Evolutionary conservation across 75 land plant genomes (phyloP).

Genomic region (Adiantum capillusveneris): DNA sequence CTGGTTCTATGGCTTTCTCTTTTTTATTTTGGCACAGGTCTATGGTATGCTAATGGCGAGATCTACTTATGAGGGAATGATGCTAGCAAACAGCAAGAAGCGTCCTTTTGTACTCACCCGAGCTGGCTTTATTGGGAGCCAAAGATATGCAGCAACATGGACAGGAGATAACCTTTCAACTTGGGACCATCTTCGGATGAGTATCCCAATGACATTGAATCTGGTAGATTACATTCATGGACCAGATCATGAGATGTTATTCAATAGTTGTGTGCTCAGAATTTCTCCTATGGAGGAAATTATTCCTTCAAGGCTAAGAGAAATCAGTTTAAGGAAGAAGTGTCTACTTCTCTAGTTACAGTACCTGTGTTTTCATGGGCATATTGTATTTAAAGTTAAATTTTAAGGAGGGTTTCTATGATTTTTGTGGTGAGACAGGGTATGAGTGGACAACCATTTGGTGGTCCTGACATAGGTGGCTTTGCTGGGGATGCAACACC

Average conservation of each 20-base stretch:
- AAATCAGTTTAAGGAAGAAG: too few relatives aligned
- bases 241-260: background rate
- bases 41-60: slow-evolving; percentile 95
- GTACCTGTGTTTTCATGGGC: too few relatives aligned
- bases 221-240: slow-evolving; percentile 63
- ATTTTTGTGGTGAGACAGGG: slow-evolving; percentile 50
- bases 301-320: too few relatives aligned
- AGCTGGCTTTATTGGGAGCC: slow-evolving; percentile 92
- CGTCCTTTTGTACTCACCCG: slow-evolving; percentile 95
- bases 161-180: slow-evolving; percentile 94
- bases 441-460: slow-evolving; percentile 88
- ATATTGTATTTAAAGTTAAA: too few relatives aligned
- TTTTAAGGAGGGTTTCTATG: too few relatives aligned
- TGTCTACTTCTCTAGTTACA: too few relatives aligned
- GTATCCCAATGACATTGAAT: slow-evolving; percentile 80
- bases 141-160: slow-evolving; percentile 97
- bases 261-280: background rate
- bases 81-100: slow-evolving; percentile 42
- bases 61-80: slow-evolving; percentile 90
- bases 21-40: slow-evolving; percentile 32
- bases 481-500: slow-evolving; percentile 97
- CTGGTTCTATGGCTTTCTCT: too few relatives aligned
- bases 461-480: slow-evolving; percentile 98
- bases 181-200: slow-evolving; percentile 95
- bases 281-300: too few relatives aligned